A percentile compares a stretch with the other conserved stretches of the same genome.
Conservation (phyloP, 805 yeast species). For the Candida quercuum region DNA sequence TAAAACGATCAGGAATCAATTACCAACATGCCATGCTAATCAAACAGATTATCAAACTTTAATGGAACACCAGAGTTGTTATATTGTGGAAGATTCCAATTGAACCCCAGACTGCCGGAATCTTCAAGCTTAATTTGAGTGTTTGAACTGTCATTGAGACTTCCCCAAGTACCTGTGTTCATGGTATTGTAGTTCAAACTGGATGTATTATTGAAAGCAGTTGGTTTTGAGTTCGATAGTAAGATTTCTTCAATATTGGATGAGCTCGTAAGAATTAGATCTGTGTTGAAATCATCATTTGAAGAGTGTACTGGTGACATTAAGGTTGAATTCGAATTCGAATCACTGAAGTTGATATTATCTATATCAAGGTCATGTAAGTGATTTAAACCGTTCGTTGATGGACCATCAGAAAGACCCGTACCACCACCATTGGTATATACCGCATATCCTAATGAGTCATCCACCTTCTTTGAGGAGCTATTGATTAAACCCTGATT, state of each 20-base stretch:
- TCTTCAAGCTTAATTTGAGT: background rate
- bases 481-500: background rate
- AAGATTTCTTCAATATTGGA: background rate
- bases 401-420: background rate
- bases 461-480: background rate
- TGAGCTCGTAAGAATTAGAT: conserved; percentile 5
- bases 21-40: background rate
- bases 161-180: background rate
- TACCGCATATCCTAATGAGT: background rate
- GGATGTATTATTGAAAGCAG: conserved; percentile 1
- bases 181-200: conserved; percentile 3
- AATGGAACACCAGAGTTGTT: background rate
- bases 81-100: background rate
- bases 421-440: background rate
- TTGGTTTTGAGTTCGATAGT: background rate
- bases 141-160: background rate
- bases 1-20: too few species aligned
- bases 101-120: background rate
- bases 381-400: background rate
- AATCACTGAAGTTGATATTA: conserved; percentile 11
- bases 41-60: background rate
- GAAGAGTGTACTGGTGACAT: conserved; percentile 15
- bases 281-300: background rate
- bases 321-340: conserved; percentile 12
- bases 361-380: conserved; percentile 9